phyloP scores from a whole-genome alignment of 1,284 basidiomycete genomes.

The Tilletia horrida region DNA sequence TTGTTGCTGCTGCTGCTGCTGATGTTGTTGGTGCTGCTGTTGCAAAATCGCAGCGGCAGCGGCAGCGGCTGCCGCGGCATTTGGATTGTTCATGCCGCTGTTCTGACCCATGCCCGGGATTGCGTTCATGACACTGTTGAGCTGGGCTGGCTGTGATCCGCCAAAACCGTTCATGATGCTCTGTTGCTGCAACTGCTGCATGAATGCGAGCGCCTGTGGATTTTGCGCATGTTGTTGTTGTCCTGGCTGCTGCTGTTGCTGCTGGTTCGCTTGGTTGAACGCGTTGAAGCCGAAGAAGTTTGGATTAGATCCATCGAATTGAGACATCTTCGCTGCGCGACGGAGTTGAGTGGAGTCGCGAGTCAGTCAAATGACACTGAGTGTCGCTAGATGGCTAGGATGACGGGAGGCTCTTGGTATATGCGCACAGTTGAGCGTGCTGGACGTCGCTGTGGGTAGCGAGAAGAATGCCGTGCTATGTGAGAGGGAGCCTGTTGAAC shows the following conservation, averaged over 20 bases:
- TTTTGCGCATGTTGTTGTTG: slow-evolving; percentile 31
- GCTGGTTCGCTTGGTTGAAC: slow-evolving; percentile 18
- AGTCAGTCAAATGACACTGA: too few species aligned
- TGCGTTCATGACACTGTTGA: not conserved
- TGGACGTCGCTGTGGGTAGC: too few species aligned
- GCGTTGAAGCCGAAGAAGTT: slow-evolving; percentile 4
- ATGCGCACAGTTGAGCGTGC: too few species aligned
- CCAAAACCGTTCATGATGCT: not conserved
- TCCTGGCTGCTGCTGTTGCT: slow-evolving; percentile 33
- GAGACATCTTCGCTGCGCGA: too few species aligned
- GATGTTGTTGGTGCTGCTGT: slow-evolving; percentile 19
- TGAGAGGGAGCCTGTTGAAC: too few species aligned
- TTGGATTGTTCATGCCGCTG: not conserved
- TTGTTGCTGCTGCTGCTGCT: slow-evolving; percentile 21
- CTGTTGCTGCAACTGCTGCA: slow-evolving; percentile 30
- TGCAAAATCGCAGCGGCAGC: not conserved
- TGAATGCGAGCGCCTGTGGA: not conserved
- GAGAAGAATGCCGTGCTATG: too few species aligned
- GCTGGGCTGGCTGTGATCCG: not conserved
- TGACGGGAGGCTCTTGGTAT: too few species aligned
- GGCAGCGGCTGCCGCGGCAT: not conserved
- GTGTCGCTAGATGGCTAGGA: too few species aligned
- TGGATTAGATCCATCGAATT: not conserved
- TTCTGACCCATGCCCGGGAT: not conserved
- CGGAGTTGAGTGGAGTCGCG: too few species aligned